Evolutionary conservation across 305 asterid genomes (phyloP).

Genomic region (Solanum hybrid): DNA sequence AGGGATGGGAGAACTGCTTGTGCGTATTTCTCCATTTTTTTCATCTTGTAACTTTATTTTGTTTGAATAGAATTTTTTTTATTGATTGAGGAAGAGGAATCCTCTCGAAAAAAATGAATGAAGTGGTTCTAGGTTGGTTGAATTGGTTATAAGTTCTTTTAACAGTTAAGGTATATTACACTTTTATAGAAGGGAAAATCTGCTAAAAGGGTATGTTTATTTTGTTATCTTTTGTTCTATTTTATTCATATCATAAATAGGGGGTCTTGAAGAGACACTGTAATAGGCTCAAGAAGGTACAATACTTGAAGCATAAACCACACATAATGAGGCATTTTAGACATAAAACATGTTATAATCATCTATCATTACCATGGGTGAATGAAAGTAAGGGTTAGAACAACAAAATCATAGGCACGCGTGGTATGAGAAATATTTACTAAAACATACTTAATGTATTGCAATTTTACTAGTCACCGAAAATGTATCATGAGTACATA

Average conservation of each 20-base stretch:
- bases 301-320: not conserved
- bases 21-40: not conserved
- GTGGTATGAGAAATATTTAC: not conserved
- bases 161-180: not conserved
- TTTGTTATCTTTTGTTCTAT: not conserved
- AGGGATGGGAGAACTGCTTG: not conserved
- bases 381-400: not conserved
- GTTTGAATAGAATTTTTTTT: too few relatives aligned
- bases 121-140: not conserved
- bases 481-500: not conserved
- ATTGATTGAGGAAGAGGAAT: too few relatives aligned
- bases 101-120: too few relatives aligned
- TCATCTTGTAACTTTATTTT: not conserved
- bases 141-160: not conserved
- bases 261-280: not conserved
- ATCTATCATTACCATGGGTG: not conserved
- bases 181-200: not conserved
- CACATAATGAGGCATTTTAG: not conserved
- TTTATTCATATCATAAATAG: not conserved
- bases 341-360: not conserved
- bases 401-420: not conserved
- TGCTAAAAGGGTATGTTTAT: not conserved
- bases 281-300: not conserved
- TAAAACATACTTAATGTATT: not conserved
- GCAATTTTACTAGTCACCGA: not conserved